Evolutionary conservation across 768 basidiomycete species (phyloP).

Genomic region (Paxillus involutus): DNA sequence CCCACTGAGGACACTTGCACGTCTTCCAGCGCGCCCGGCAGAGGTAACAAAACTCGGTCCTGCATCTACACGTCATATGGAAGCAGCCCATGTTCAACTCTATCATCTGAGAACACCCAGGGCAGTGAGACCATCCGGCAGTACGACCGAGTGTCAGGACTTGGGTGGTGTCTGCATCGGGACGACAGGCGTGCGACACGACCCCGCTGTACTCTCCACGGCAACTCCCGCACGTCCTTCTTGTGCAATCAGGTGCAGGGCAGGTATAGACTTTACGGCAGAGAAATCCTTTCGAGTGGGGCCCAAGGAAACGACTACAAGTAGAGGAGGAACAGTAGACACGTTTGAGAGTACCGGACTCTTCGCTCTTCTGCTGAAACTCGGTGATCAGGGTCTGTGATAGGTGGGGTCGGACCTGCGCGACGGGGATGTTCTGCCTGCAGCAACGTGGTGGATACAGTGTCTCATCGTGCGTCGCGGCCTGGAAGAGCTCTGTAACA

Average conservation of each 20-base stretch:
- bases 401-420: constrained; percentile 25
- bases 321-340: constrained; percentile 37
- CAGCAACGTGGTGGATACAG: constrained; percentile 44
- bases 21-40: constrained; percentile 60
- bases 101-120: constrained; percentile 38
- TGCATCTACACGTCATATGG: constrained; percentile 42
- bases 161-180: constrained; percentile 22
- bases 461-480: constrained; percentile 36
- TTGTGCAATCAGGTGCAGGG: constrained; percentile 15
- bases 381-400: constrained; percentile 12
- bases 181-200: constrained; percentile 25
- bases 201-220: constrained; percentile 22
- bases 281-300: constrained; percentile 29
- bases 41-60: constrained; percentile 43
- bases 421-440: constrained; percentile 27
- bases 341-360: constrained; percentile 34
- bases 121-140: constrained; percentile 39
- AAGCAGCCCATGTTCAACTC: constrained; percentile 38
- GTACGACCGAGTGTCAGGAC: constrained; percentile 26
- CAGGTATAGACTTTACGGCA: constrained; percentile 17
- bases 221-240: constrained; percentile 26
- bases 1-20: constrained; percentile 67
- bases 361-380: constrained; percentile 27
- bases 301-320: constrained; percentile 38
- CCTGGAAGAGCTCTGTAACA: constrained; percentile 33